A percentile compares a stretch with the other conserved stretches of the same genome.
phyloP scores from a whole-genome alignment of 345 rosid genomes.

The Citrus inodora region DNA sequence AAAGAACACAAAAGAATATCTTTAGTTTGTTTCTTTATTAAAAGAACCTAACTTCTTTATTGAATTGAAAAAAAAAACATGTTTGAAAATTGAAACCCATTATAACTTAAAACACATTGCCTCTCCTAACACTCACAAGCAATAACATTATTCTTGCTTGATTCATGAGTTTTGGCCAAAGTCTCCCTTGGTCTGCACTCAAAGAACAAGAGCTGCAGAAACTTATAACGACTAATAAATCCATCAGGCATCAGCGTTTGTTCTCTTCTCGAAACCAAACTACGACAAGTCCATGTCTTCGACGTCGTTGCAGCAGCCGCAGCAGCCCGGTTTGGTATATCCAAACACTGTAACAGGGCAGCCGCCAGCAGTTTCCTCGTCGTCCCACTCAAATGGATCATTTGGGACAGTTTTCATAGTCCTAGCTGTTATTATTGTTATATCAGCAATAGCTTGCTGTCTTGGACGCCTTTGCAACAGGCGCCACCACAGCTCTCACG shows the following conservation, averaged over 20 bases:
- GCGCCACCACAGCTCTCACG: background rate
- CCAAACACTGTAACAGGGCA: constrained; percentile 46
- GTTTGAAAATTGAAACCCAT: background rate
- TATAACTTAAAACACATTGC: constrained; percentile 4
- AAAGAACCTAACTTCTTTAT: constrained; percentile 19
- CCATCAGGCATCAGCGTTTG: constrained; percentile 1
- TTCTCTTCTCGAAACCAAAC: background rate
- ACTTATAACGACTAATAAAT: constrained; percentile 8
- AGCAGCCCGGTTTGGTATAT: constrained; percentile 49
- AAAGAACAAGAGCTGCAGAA: constrained; percentile 32
- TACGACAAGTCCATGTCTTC: constrained; percentile 15
- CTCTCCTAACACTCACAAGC: constrained; percentile 22
- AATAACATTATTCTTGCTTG: constrained; percentile 29
- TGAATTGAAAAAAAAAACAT: constrained; percentile 9
- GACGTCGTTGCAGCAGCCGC: constrained; percentile 12
- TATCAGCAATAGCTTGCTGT: constrained; percentile 55
- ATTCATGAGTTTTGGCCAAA: constrained; percentile 19
- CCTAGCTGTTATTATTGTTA: constrained; percentile 49
- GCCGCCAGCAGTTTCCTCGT: constrained; percentile 22
- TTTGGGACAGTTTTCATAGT: constrained; percentile 67
- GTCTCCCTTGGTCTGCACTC: constrained; percentile 40
- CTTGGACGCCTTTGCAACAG: constrained; percentile 53
- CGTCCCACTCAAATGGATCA: constrained; percentile 55
- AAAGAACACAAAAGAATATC: constrained; percentile 29
- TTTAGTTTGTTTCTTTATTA: constrained; percentile 29